phyloP scores from a whole-genome alignment of 306 rosid genomes.

The Pterocarpus macrocarpus region DNA sequence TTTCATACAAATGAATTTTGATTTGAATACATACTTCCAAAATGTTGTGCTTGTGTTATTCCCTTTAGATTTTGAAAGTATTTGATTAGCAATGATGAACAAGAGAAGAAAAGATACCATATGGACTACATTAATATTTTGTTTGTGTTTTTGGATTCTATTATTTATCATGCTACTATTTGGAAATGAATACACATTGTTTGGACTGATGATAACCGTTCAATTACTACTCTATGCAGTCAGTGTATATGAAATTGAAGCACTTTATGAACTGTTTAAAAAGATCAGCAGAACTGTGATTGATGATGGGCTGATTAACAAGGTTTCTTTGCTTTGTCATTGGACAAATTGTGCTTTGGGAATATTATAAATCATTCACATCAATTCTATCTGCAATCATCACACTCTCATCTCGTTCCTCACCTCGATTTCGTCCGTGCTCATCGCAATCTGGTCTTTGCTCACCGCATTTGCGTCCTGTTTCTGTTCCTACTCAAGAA shows the following conservation, averaged over 20 bases:
- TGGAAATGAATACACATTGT: background rate
- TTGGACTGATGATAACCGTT: slow-evolving; percentile 19
- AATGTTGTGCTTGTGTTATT: slow-evolving; percentile 14
- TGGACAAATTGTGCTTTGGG: slow-evolving; percentile 21
- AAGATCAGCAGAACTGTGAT: slow-evolving; percentile 96
- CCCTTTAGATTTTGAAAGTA: slow-evolving; percentile 29
- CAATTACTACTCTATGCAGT: slow-evolving; percentile 63
- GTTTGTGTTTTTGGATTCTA: slow-evolving; percentile 19
- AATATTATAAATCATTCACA: background rate
- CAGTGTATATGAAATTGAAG: slow-evolving; percentile 97
- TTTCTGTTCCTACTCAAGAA: no score
- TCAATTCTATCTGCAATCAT: no score
- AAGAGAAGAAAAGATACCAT: background rate
- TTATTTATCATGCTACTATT: background rate
- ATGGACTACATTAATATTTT: slow-evolving; percentile 4
- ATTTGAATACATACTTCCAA: slow-evolving; percentile 30
- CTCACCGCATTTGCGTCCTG: no score
- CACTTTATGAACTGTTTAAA: slow-evolving; percentile 96
- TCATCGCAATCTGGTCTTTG: no score
- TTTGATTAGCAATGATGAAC: slow-evolving; percentile 16
- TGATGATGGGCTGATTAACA: slow-evolving; percentile 95
- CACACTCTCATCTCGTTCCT: no score
- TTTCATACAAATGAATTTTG: background rate
- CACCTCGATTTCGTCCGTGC: no score
- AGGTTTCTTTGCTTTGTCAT: slow-evolving; percentile 61